Evolutionary conservation across 495 filamentous ascomycete genomes (phyloP).

Genomic region (Talaromyces thailandensis): DNA sequence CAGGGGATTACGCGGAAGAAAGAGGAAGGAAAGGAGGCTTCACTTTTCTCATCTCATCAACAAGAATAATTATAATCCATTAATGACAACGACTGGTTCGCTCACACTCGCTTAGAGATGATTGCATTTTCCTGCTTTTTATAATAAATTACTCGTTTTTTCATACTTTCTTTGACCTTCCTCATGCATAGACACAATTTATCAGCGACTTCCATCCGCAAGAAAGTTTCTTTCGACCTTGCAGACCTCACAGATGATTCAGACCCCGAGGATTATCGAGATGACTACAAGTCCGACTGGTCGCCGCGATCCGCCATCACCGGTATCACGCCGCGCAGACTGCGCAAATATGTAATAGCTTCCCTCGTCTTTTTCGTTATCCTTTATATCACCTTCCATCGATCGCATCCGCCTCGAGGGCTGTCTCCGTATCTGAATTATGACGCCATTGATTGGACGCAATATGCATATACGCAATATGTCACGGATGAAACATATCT

Average conservation of each 20-base stretch:
- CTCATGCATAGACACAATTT: conserved; percentile 6
- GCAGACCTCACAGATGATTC: conserved; percentile 6
- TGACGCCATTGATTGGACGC: conserved; percentile 46
- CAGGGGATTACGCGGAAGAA: neutral
- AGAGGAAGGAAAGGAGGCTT: neutral
- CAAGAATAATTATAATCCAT: neutral
- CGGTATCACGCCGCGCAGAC: neutral
- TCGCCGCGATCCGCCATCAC: neutral
- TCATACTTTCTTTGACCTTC: neutral
- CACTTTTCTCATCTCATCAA: neutral
- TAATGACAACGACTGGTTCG: neutral
- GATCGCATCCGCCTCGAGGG: conserved; percentile 13
- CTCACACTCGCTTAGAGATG: neutral
- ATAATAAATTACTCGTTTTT: neutral
- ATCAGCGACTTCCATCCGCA: conserved; percentile 5
- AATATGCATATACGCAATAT: conserved; percentile 63
- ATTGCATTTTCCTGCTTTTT: neutral
- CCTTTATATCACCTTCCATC: conserved; percentile 20
- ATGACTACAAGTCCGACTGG: conserved; percentile 3
- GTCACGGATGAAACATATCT: conserved; percentile 60
- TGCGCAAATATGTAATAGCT: conserved; percentile 27
- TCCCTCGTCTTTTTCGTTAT: conserved; percentile 22
- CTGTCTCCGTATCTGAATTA: conserved; percentile 28
- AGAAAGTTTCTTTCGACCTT: conserved; percentile 8
- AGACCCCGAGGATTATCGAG: conserved; percentile 6